phyloP scores from a whole-genome alignment of 2,329 filamentous ascomycete species.

The Aspergillus sp. region DNA sequence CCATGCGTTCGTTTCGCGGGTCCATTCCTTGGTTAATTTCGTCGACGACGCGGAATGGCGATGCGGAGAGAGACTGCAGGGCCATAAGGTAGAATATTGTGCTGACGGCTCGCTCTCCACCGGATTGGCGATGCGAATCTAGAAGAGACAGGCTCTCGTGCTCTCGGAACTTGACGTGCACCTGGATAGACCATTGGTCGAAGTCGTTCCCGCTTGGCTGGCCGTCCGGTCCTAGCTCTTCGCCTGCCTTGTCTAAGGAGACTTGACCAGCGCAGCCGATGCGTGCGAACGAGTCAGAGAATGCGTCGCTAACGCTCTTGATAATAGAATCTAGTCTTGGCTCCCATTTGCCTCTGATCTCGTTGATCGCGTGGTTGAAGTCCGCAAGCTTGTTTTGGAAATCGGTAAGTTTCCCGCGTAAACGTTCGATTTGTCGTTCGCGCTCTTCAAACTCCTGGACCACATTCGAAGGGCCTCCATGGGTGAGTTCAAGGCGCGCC shows the following conservation, averaged over 20 bases:
- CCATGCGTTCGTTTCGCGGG: conserved; percentile 95
- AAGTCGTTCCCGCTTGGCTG: conserved; percentile 66
- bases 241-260: conserved; percentile 69
- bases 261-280: conserved; percentile 95
- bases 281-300: conserved; percentile 88
- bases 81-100: conserved; percentile 99
- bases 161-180: conserved; percentile 91
- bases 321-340: conserved; percentile 77
- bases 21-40: conserved; percentile 99
- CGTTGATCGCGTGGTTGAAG: conserved; percentile 59
- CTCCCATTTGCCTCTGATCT: conserved; percentile 75
- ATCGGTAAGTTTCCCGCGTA: conserved; percentile 60
- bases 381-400: conserved; percentile 57
- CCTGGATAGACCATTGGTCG: conserved; percentile 88
- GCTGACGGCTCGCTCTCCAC: conserved; percentile 91
- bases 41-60: conserved; percentile 96
- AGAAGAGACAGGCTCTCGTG: conserved; percentile 81
- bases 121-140: conserved; percentile 89
- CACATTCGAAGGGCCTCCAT: conserved; percentile 72
- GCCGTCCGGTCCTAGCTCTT: conserved; percentile 32
- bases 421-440: conserved; percentile 65
- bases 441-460: conserved; percentile 76
- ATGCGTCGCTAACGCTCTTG: conserved; percentile 80
- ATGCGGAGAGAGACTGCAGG: conserved; percentile 86
- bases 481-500: conserved; percentile 75